These are phyloP conservation scores for Trametes sp. DNA, from an alignment of 1,284 basidiomycete species.

Conservation along the genomic window DNA sequence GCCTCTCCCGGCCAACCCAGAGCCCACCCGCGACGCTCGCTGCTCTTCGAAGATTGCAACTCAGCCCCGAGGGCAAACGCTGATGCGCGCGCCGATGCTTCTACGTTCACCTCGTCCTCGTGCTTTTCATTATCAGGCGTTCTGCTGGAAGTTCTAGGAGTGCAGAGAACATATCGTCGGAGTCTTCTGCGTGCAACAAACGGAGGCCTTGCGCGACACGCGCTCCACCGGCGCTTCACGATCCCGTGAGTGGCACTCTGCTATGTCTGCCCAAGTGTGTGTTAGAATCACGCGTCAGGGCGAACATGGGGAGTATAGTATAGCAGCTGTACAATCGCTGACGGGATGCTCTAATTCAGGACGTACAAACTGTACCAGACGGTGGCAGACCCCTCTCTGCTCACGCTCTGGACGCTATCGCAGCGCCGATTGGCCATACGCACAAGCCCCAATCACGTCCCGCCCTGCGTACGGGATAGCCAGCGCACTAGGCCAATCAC, in stretches of 20 bases:
- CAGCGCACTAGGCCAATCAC: constrained; percentile 2
- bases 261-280: background rate
- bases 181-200: background rate
- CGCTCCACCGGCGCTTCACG: constrained; percentile 7
- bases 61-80: background rate
- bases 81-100: background rate
- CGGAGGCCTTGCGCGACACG: background rate
- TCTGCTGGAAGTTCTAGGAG: background rate
- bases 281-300: constrained; percentile 5
- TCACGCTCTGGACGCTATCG: no score
- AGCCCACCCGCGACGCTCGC: no score
- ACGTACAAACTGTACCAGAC: background rate
- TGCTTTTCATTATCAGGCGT: constrained; percentile 11
- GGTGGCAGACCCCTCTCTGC: constrained; percentile 8
- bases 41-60: no score
- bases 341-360: constrained; percentile 12
- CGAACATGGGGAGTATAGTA: constrained; percentile 10
- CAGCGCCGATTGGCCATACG: background rate
- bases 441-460: background rate
- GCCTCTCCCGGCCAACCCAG: background rate
- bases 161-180: background rate
- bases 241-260: background rate
- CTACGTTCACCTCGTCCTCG: background rate
- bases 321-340: background rate
- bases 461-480: background rate